Conservation (phyloP, 306 rosid species). For the Lithocarpus polystachyus region DNA sequence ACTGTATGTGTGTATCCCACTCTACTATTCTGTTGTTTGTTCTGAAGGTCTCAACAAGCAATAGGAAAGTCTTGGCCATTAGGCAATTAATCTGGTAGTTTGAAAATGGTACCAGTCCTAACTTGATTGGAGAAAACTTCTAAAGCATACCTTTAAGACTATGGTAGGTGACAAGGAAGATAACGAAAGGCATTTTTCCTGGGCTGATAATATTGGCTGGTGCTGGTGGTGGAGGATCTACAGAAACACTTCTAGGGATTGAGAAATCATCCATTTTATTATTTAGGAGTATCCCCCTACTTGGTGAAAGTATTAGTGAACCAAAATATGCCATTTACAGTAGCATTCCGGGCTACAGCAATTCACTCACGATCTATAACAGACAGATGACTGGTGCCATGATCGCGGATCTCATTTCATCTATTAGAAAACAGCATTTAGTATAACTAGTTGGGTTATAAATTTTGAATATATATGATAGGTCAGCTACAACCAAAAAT, state of each 20-base stretch:
- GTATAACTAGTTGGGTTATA: neutral
- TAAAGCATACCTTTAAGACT: slow-evolving; percentile 53
- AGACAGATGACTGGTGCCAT: slow-evolving; percentile 74
- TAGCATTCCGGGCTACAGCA: slow-evolving; percentile 74
- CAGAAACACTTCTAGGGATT: slow-evolving; percentile 48
- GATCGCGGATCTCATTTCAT: slow-evolving; percentile 75
- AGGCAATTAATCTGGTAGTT: neutral
- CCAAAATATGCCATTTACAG: slow-evolving; percentile 70
- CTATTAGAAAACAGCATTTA: slow-evolving; percentile 27
- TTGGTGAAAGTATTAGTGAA: slow-evolving; percentile 54
- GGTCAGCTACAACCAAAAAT: neutral
- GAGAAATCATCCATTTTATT: slow-evolving; percentile 93
- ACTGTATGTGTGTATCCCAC: too few species aligned
- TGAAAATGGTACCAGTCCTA: neutral
- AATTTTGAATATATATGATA: neutral
- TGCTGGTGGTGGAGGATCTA: slow-evolving; percentile 57
- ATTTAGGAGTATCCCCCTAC: slow-evolving; percentile 78
- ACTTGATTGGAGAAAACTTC: neutral
- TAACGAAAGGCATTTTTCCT: slow-evolving; percentile 58
- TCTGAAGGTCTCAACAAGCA: too few species aligned
- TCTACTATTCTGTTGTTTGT: too few species aligned
- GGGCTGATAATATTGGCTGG: slow-evolving; percentile 73
- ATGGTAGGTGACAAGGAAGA: slow-evolving; percentile 88
- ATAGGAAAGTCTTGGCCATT: neutral
- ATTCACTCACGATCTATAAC: slow-evolving; percentile 53